Evolutionary conservation across 192 early-diverging fungal genomes (phyloP), one percentile per base, ranked within the genome.

Genomic region (Polychytrium aggregatum): DNA sequence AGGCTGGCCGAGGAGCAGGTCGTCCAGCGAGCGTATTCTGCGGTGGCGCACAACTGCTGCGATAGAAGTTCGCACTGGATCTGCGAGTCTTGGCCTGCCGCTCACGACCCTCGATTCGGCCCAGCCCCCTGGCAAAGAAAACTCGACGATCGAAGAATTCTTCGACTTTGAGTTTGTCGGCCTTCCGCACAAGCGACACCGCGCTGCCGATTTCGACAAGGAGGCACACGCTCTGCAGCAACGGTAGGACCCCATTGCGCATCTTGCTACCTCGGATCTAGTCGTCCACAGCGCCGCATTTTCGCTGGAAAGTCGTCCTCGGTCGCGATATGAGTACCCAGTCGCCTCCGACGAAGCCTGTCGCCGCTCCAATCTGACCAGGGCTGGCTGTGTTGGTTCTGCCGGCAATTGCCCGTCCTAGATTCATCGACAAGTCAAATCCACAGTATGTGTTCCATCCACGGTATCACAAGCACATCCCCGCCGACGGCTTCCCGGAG

Each of bases 401-500:
- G 0, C 50, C 34, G 36, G 24, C 29, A 47, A 18, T 46, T 35
- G 30, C 56, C 43, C 40, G 28, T 3, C 31, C 11, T 48, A 79
- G 81, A 49, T 97, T 96, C 55, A 76, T 60, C 27, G 73, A 92
- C 57, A 65, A 74, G 17, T 48, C 57, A 5, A 43, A 83, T 51
- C 61, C 74, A 20, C 78, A 84, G 22, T 98, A 79, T 54, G 86
- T 90, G 16, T 98, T 98, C 71, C 68, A 78, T 41, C 72, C 84
- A 20, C 60, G 71, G 31, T 94, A 94, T 58, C 84, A 87, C 48
- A 91, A 87, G 49, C 78, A 84, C 39, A 89, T 99, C 44, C 96
- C 96, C 16, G 91, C 87, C 1, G 96, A 99, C 37, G 96, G 96
- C 36, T 87, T 97, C 61, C 81, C 87, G 27, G 68, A 85, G 36